Evolutionary conservation across 2,329 filamentous ascomycete species (phyloP).

Genomic region (Chaetoscypha palmicola): DNA sequence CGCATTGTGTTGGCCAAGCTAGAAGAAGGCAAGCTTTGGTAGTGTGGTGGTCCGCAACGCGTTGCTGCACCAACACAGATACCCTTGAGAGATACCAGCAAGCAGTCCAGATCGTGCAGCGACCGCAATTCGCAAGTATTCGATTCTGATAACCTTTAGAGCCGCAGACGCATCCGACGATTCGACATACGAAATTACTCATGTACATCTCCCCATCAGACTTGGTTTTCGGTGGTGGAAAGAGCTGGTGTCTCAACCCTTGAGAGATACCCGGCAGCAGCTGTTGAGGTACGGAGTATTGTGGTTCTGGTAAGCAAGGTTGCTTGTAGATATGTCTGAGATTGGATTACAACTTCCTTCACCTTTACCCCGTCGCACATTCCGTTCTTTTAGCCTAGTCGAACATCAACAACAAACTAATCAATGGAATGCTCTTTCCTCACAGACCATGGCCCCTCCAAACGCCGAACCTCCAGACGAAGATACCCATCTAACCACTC

Average conservation of each 20-base stretch:
- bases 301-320: background rate
- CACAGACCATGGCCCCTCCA: constrained; percentile 10
- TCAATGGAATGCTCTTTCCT: background rate
- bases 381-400: constrained; percentile 5
- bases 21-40: no score
- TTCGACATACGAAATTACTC: background rate
- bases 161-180: background rate
- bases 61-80: no score
- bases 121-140: background rate
- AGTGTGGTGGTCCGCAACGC: no score
- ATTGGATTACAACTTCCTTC: background rate
- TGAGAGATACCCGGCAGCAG: background rate
- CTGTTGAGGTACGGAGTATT: constrained; percentile 2
- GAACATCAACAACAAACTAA: constrained; percentile 7
- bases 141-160: background rate
- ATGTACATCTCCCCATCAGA: background rate
- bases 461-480: constrained; percentile 10
- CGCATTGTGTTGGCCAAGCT: no score
- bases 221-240: constrained; percentile 2
- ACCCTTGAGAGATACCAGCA: background rate
- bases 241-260: constrained; percentile 1
- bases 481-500: constrained; percentile 6
- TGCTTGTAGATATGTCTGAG: no score
- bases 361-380: constrained; percentile 1
- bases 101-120: background rate